Evolutionary conservation across 2,329 filamentous ascomycete genomes (phyloP), one percentile per base, ranked within the genome.

Genomic region (Parastagonospora nodorum): DNA sequence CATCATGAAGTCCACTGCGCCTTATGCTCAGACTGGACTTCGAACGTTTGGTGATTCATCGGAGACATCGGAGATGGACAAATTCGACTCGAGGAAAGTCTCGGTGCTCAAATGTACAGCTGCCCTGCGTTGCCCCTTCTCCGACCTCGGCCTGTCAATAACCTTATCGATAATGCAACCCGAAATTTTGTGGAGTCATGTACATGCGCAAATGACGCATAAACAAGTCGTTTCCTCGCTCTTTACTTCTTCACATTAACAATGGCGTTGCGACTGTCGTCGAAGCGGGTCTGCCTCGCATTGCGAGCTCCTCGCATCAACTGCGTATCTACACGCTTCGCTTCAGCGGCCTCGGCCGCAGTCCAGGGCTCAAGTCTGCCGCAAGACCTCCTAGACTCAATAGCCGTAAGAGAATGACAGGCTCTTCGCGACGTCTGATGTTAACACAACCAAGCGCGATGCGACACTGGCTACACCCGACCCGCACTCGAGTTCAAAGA

Each of bases 401-500:
- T 78, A 61, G 67, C 74, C 48, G 76, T 77, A 63, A 32, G 60
- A 9, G 10, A 4, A 31, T 19, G 29, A 11, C 19, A 9, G 33
- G 11, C 14, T 12, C 14, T 14, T 27, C 12, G 2, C 3, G 27
- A n/a, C 14, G 3, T 6, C 31, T 11, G 16, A 9, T 41, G 32
- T 59, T 70, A 19, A 68, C 30, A 8, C 1, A 5, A 7, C 8
- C 24, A 30, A 75, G 72, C 66, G 66, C 42, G 69, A 72, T 39
- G 54, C 69, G 5, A 56, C 60, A 28, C 62, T 88, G 10, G 80
- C 88, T 8, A 90, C 88, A 60, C 82, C 88, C 42, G 91, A 95
- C 67, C 90, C 91, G 31, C 68, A 85, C 11, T 66, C 83, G 41
- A 88, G 91, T 74, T 94, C 91, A 1, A 78, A 85, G 63, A 95